These are phyloP conservation scores for Gillenia trifoliata DNA, from an alignment of 306 rosid species.

Conservation along the genomic window DNA sequence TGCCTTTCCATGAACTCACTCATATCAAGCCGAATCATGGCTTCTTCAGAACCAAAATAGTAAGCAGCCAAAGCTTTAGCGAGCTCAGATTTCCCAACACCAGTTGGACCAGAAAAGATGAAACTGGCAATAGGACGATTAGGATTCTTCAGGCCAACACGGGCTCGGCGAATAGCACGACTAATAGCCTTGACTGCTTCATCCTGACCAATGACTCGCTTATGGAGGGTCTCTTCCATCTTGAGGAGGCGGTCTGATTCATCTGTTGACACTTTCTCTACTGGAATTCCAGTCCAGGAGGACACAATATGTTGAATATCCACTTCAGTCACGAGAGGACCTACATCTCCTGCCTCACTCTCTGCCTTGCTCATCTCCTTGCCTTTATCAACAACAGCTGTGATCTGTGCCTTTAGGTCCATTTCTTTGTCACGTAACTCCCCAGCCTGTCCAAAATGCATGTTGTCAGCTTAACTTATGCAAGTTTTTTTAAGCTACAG, in stretches of 20 bases:
- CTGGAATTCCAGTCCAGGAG: constrained; percentile 96
- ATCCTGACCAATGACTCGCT: constrained; percentile 82
- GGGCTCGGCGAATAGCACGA: constrained; percentile 89
- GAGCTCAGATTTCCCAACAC: constrained; percentile 95
- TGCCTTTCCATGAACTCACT: constrained; percentile 98
- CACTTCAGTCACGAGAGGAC: constrained; percentile 79
- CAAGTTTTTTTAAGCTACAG: neutral
- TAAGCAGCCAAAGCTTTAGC: constrained; percentile 89
- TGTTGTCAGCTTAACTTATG: neutral
- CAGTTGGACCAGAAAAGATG: constrained; percentile 97
- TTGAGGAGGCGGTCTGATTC: constrained; percentile 96
- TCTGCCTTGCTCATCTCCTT: constrained; percentile 97
- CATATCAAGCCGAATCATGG: constrained; percentile 97
- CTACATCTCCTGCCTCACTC: constrained; percentile 87
- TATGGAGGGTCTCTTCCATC: constrained; percentile 95
- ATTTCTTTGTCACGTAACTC: constrained; percentile 89
- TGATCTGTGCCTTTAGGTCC: constrained; percentile 87
- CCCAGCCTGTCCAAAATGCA: constrained; percentile 62
- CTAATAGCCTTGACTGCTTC: constrained; percentile 95
- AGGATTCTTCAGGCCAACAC: constrained; percentile 93
- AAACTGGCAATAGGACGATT: constrained; percentile 95
- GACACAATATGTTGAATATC: constrained; percentile 89
- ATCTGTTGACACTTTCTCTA: constrained; percentile 86
- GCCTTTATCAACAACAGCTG: constrained; percentile 75
- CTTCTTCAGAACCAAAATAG: constrained; percentile 94